phyloP scores from a whole-genome alignment of 208 protist genomes.

The Porcisia deanei region DNA sequence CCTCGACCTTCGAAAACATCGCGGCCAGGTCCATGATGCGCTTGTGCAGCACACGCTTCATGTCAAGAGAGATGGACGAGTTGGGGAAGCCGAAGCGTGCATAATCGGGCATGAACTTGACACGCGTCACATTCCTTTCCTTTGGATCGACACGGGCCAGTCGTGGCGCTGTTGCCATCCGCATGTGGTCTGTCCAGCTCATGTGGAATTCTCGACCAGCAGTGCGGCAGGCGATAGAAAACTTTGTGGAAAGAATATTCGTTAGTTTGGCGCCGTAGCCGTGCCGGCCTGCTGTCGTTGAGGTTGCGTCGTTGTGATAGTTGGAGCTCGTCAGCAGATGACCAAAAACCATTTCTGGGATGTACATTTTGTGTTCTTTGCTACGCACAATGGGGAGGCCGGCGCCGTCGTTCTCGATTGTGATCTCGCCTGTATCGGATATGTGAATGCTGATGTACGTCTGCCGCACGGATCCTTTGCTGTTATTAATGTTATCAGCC shows the following conservation, averaged over 20 bases:
- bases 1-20: conserved; percentile 91
- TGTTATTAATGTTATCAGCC: conserved; percentile 95
- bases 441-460: conserved; percentile 94
- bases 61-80: conserved; percentile 77
- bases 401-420: conserved; percentile 95
- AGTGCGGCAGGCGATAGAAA: conserved; percentile 93
- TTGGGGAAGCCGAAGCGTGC: conserved; percentile 73
- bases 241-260: conserved; percentile 99
- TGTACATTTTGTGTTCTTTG: conserved; percentile 93
- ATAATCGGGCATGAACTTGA: conserved; percentile 93
- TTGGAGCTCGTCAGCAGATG: conserved; percentile 97
- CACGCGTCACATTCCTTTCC: conserved; percentile 74
- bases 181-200: conserved; percentile 98
- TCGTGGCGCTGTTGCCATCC: conserved; percentile 85
- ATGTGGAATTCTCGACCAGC: conserved; percentile 93
- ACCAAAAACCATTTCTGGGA: conserved; percentile 98
- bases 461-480: conserved; percentile 48
- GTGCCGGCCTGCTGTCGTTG: conserved; percentile 95
- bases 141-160: conserved; percentile 78
- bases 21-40: conserved; percentile 93
- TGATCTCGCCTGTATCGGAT: conserved; percentile 87
- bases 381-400: conserved; percentile 94
- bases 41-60: conserved; percentile 90
- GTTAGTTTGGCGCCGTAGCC: conserved; percentile 98
- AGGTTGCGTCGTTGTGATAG: conserved; percentile 95